Conservation (phyloP, 768 basidiomycete genomes). For the Lyophyllum semitale region DNA sequence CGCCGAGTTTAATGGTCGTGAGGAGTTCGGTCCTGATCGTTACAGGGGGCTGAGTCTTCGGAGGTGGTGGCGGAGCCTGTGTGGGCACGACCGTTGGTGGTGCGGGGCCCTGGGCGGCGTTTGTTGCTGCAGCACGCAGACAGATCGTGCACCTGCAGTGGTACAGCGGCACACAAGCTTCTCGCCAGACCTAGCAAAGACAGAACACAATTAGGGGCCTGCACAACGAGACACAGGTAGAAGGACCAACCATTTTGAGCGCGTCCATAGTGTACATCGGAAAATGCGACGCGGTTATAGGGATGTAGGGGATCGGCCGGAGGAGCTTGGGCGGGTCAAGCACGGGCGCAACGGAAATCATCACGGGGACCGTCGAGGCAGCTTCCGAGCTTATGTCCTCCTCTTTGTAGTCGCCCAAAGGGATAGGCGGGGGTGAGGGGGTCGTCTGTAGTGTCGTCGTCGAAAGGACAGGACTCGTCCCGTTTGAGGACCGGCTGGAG, state of each 20-base stretch:
- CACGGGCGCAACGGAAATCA: constrained; percentile 55
- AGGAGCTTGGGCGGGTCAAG: constrained; percentile 62
- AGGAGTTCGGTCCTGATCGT: neutral
- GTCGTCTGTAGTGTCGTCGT: constrained; percentile 79
- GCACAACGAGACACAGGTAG: constrained; percentile 1
- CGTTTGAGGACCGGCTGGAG: constrained; percentile 48
- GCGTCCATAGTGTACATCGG: constrained; percentile 61
- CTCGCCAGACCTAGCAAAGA: constrained; percentile 62
- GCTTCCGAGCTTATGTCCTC: constrained; percentile 27
- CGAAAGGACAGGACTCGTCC: constrained; percentile 73
- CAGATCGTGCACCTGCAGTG: constrained; percentile 76
- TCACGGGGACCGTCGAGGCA: constrained; percentile 19
- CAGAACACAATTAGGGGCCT: constrained; percentile 8
- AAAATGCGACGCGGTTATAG: constrained; percentile 53
- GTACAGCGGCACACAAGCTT: constrained; percentile 71
- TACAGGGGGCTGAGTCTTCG: neutral
- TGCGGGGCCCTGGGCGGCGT: constrained; percentile 37
- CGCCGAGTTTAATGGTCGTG: constrained; percentile 12
- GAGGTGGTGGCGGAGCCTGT: constrained; percentile 3
- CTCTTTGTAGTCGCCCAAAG: constrained; percentile 30
- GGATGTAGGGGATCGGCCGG: constrained; percentile 70
- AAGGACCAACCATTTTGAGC: constrained; percentile 50
- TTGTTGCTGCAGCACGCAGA: constrained; percentile 62
- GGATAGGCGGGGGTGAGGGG: constrained; percentile 66
- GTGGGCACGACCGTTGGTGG: constrained; percentile 8